Conservation (phyloP, 176 grass and related monocot genomes). For the Thinopyrum elongatum region DNA sequence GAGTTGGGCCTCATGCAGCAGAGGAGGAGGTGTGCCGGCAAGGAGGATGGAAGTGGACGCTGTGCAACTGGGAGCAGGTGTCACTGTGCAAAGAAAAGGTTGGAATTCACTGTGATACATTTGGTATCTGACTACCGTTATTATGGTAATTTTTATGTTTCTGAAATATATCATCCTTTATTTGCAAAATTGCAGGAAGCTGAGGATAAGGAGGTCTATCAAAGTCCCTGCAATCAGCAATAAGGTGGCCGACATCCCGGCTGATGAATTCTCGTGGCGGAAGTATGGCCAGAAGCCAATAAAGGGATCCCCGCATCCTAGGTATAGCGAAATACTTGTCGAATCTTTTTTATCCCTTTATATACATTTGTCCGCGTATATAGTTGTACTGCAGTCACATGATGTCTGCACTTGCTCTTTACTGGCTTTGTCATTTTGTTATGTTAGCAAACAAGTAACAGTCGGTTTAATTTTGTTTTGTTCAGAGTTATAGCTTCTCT, state of each 20-base stretch:
- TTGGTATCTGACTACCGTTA: background rate
- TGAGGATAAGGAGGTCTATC: conserved; percentile 89
- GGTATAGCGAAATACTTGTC: conserved; percentile 45
- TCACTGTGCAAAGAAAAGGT: conserved; percentile 99
- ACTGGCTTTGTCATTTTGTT: background rate
- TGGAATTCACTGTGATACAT: background rate
- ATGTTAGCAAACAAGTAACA: background rate
- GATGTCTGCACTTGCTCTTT: background rate
- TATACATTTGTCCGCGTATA: background rate
- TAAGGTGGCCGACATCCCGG: conserved; percentile 90
- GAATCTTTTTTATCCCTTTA: background rate
- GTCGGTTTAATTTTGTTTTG: background rate
- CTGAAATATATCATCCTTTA: background rate
- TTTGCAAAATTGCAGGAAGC: conserved; percentile 52
- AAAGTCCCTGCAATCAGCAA: conserved; percentile 97
- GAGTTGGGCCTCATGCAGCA: conserved; percentile 55
- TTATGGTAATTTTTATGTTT: background rate
- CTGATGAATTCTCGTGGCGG: conserved; percentile 93
- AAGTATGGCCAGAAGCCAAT: conserved; percentile 99
- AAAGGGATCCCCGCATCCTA: conserved; percentile 98
- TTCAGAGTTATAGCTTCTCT: background rate
- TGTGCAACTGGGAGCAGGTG: conserved; percentile 63
- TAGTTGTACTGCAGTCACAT: background rate
- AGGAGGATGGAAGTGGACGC: conserved; percentile 67
- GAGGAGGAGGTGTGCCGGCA: conserved; percentile 68